Evolutionary conservation across 352 stramenopile genomes (phyloP).

Genomic region (Phytophthora nicotianae): DNA sequence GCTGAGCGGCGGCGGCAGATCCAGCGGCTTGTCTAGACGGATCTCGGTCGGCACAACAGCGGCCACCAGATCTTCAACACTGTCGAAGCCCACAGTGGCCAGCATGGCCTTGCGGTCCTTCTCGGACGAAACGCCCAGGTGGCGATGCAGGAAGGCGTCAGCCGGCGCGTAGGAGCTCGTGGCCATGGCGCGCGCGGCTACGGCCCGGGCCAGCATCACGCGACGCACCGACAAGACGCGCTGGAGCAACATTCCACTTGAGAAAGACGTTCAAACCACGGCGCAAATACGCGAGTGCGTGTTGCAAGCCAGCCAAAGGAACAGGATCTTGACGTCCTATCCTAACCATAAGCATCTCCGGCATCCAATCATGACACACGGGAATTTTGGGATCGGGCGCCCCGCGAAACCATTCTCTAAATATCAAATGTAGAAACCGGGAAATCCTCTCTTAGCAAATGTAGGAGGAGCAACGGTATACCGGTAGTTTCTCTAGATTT

Average conservation of each 20-base stretch:
- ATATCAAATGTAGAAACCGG: no score
- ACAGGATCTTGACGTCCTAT: constrained; percentile 12
- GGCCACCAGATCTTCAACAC: constrained; percentile 94
- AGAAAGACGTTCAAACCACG: constrained; percentile 6
- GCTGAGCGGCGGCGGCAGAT: constrained; percentile 75
- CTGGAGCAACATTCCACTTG: constrained; percentile 23
- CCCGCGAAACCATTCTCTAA: no score
- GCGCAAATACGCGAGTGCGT: constrained; percentile 25
- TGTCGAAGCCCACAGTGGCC: constrained; percentile 90
- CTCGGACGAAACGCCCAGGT: constrained; percentile 89
- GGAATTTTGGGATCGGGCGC: no score
- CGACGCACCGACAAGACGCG: constrained; percentile 26
- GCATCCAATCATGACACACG: constrained; percentile 32
- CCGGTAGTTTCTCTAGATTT: no score
- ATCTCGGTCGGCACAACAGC: constrained; percentile 96
- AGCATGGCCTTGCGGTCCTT: constrained; percentile 94
- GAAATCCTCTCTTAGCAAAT: no score
- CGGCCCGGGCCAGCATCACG: constrained; percentile 20
- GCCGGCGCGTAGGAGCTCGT: constrained; percentile 45
- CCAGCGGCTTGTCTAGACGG: constrained; percentile 59
- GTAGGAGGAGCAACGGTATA: no score
- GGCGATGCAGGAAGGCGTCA: constrained; percentile 74
- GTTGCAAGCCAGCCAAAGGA: background rate
- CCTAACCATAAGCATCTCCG: background rate
- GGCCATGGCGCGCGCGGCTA: constrained; percentile 16